Percentiles rank a stretch among this genome's conserved stretches.
These are phyloP conservation scores for Diaporthe australafricana DNA, from an alignment of 2,329 filamentous ascomycete genomes.

Conservation along the genomic window DNA sequence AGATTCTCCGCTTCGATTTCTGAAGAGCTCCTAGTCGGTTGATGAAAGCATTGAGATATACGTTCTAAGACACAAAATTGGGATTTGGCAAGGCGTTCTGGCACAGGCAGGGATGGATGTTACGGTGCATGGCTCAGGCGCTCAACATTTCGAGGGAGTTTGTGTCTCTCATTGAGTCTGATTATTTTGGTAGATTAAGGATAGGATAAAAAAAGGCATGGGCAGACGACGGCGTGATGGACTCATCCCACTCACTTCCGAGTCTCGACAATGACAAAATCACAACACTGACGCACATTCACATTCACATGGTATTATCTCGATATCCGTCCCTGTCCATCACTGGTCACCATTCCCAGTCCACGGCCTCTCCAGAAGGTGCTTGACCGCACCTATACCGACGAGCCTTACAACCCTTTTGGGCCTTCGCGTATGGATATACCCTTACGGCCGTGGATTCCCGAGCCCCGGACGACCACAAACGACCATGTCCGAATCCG, in stretches of 20 bases:
- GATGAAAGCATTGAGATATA: background rate
- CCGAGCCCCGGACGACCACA: too few species aligned
- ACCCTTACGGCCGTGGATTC: too few species aligned
- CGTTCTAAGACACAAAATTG: background rate
- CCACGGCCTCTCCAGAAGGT: too few species aligned
- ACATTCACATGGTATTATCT: too few species aligned
- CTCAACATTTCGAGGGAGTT: background rate
- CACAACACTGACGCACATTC: background rate
- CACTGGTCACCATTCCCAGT: background rate
- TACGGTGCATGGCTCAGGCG: background rate
- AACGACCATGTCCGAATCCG: background rate
- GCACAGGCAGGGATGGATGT: background rate
- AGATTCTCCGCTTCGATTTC: conserved; percentile 23
- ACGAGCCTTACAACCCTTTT: too few species aligned
- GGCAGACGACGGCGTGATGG: too few species aligned
- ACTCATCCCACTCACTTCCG: too few species aligned
- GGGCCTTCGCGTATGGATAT: too few species aligned
- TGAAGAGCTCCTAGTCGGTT: background rate
- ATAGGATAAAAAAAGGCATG: too few species aligned
- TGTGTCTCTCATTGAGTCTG: background rate
- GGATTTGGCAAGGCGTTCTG: background rate
- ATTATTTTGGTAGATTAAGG: background rate
- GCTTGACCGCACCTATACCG: too few species aligned
- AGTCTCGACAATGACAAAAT: background rate
- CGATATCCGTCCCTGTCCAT: background rate